Evolutionary conservation across 2,329 filamentous ascomycete genomes (phyloP).

Genomic region (Drechslerella dactyloides): DNA sequence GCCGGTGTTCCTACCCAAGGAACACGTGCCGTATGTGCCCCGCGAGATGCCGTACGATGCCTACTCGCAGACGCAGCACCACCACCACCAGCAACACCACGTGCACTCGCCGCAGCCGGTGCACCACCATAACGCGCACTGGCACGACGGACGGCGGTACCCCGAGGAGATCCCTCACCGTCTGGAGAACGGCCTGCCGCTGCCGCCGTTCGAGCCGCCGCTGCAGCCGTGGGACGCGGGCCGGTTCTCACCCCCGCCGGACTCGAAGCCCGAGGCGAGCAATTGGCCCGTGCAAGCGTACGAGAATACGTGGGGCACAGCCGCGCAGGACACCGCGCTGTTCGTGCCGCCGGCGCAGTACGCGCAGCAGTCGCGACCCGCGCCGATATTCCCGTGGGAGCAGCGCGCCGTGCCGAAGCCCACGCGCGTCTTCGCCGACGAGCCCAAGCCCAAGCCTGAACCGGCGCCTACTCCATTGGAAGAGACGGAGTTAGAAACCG

Average conservation of each 20-base stretch:
- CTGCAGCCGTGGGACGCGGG: constrained; percentile 60
- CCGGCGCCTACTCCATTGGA: constrained; percentile 37
- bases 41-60: constrained; percentile 41
- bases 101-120: constrained; percentile 51
- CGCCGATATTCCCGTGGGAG: constrained; percentile 91
- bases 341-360: constrained; percentile 85
- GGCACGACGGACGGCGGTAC: constrained; percentile 45
- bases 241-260: constrained; percentile 64
- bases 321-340: constrained; percentile 76
- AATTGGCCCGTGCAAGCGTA: constrained; percentile 82
- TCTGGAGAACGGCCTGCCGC: constrained; percentile 49
- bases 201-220: constrained; percentile 55
- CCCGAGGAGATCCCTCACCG: constrained; percentile 50
- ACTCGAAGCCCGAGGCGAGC: constrained; percentile 81
- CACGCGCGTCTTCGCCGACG: constrained; percentile 70
- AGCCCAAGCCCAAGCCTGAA: constrained; percentile 54
- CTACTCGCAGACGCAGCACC: constrained; percentile 55
- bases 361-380: no score
- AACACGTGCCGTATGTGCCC: constrained; percentile 47
- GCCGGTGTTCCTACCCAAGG: constrained; percentile 34
- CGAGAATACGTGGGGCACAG: constrained; percentile 61
- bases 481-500: constrained; percentile 52
- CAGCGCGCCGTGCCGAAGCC: constrained; percentile 56
- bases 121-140: constrained; percentile 52
- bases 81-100: constrained; percentile 53